Percentiles rank a stretch among this genome's conserved stretches.
Evolutionary conservation across 495 filamentous ascomycete genomes (phyloP).

Genomic region (Pseudevernia furfuracea): DNA sequence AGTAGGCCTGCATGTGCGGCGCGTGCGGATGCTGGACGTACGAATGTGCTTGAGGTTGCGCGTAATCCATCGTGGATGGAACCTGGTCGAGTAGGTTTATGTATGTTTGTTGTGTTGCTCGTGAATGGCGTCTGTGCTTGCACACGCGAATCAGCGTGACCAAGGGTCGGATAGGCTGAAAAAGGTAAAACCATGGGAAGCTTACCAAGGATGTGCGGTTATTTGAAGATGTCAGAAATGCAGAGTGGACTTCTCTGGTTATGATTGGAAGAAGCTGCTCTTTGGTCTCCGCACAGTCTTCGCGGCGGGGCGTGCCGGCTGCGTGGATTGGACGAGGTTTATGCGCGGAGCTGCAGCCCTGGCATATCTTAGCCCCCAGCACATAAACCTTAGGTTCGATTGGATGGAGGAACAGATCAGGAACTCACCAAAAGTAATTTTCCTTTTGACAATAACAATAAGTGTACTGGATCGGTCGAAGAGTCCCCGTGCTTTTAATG

Average conservation of each 20-base stretch:
- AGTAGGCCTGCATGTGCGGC: conserved; percentile 46
- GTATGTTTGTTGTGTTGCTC: conserved; percentile 15
- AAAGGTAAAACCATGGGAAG: conserved; percentile 7
- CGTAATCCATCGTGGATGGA: conserved; percentile 45
- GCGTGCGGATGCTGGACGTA: conserved; percentile 50
- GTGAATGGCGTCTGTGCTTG: conserved; percentile 20
- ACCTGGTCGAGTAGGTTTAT: conserved; percentile 17
- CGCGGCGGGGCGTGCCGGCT: conserved; percentile 19
- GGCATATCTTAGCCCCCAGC: conserved; percentile 24
- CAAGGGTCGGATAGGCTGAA: conserved; percentile 21
- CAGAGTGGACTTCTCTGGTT: conserved; percentile 10
- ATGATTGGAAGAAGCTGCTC: conserved; percentile 26
- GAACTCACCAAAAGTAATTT: conserved; percentile 16
- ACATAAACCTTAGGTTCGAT: conserved; percentile 16
- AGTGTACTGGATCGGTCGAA: conserved; percentile 10
- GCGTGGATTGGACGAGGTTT: conserved; percentile 26
- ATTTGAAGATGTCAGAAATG: conserved; percentile 14
- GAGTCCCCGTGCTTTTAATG: conserved; percentile 11
- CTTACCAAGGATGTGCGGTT: conserved; percentile 20
- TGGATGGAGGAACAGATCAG: conserved; percentile 14
- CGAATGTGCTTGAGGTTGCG: conserved; percentile 46
- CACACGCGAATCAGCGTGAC: conserved; percentile 19
- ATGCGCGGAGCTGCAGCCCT: conserved; percentile 29
- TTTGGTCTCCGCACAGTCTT: conserved; percentile 14
- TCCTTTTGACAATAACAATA: conserved; percentile 9